These are phyloP conservation scores for Fusarium subtropicale DNA, from an alignment of 2,329 filamentous ascomycete genomes.

Conservation along the genomic window DNA sequence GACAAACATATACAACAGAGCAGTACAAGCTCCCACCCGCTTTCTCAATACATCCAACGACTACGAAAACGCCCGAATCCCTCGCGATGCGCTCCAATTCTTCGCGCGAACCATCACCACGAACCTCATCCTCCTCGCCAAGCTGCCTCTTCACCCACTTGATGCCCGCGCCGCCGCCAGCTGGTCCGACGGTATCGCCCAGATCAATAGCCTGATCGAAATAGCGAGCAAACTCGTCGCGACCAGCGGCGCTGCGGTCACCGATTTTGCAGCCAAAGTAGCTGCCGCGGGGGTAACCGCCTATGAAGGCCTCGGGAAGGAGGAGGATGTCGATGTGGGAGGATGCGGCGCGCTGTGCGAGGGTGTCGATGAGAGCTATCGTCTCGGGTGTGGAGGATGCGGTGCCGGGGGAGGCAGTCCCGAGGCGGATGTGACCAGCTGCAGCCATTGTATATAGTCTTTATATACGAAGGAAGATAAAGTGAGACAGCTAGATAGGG, in stretches of 20 bases:
- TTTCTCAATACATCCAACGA: constrained; percentile 82
- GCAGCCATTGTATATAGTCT: constrained; percentile 17
- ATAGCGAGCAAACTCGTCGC: constrained; percentile 86
- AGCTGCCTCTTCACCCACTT: constrained; percentile 76
- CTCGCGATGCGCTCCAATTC: constrained; percentile 79
- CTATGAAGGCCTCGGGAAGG: constrained; percentile 92
- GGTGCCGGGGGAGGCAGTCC: constrained; percentile 66
- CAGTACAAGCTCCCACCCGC: constrained; percentile 88
- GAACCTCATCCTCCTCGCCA: constrained; percentile 48
- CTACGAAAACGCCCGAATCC: constrained; percentile 84
- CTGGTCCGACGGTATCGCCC: constrained; percentile 75
- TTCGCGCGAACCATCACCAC: constrained; percentile 76
- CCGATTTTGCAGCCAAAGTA: constrained; percentile 82
- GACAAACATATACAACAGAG: constrained; percentile 83
- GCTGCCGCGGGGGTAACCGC: constrained; percentile 88
- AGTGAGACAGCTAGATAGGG: not conserved
- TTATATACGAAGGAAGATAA: not conserved
- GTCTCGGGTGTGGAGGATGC: constrained; percentile 67
- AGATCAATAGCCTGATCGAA: constrained; percentile 84
- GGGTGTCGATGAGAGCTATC: constrained; percentile 71
- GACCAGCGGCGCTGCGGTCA: constrained; percentile 72
- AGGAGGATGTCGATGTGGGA: constrained; percentile 75
- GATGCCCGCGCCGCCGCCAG: constrained; percentile 73
- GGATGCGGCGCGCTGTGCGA: constrained; percentile 71
- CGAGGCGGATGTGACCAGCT: constrained; percentile 60